These are phyloP conservation scores for Beauveria brongniartii DNA, from an alignment of 2,329 filamentous ascomycete genomes.

Conservation along the genomic window DNA sequence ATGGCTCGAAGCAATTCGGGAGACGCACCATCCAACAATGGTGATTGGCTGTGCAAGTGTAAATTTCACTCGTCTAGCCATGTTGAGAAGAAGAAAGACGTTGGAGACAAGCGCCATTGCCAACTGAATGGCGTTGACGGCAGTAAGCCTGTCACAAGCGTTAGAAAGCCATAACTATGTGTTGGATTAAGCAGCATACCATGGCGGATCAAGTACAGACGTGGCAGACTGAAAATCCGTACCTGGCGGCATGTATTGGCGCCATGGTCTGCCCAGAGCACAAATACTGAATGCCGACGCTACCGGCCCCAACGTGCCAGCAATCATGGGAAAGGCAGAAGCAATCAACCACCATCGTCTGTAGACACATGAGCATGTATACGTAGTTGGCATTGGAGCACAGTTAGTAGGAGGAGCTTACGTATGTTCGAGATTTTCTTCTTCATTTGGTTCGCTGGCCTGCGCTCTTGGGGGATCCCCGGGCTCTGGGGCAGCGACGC, in stretches of 20 bases:
- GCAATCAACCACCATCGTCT: slow-evolving; percentile 59
- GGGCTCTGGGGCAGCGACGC: background rate
- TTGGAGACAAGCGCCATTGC: slow-evolving; percentile 71
- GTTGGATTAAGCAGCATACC: slow-evolving; percentile 35
- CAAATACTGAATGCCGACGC: slow-evolving; percentile 85
- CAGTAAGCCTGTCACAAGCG: slow-evolving; percentile 48
- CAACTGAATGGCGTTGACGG: slow-evolving; percentile 71
- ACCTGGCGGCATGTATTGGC: slow-evolving; percentile 45
- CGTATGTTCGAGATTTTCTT: slow-evolving; percentile 7
- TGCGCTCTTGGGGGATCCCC: background rate
- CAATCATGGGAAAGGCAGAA: slow-evolving; percentile 66
- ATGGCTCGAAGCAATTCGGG: slow-evolving; percentile 38
- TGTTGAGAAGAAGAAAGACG: slow-evolving; percentile 75
- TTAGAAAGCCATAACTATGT: background rate
- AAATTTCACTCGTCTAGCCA: slow-evolving; percentile 72
- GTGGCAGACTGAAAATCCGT: slow-evolving; percentile 39
- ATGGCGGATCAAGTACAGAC: slow-evolving; percentile 59
- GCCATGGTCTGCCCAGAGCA: slow-evolving; percentile 75
- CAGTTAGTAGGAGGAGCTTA: background rate
- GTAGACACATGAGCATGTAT: background rate
- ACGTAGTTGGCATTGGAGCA: background rate
- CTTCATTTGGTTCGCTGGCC: background rate
- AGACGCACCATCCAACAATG: slow-evolving; percentile 65
- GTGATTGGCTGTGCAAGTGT: slow-evolving; percentile 75
- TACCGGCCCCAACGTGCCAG: slow-evolving; percentile 75